phyloP scores from a whole-genome alignment of 768 basidiomycete species.

The Calocybe gangraenosa region DNA sequence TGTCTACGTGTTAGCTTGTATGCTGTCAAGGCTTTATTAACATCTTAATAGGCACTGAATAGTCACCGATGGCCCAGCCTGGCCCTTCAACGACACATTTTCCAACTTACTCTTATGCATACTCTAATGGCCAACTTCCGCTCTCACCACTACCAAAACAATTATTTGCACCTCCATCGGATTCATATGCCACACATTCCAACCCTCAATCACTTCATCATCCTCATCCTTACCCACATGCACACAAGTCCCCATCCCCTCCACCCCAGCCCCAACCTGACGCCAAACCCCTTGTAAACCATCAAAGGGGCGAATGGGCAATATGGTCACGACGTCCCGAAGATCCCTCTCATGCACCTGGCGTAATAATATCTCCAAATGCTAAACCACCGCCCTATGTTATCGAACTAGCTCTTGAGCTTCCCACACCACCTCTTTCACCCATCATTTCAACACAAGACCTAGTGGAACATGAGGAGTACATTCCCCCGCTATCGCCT shows the following conservation, averaged over 20 bases:
- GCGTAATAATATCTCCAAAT: constrained; percentile 64
- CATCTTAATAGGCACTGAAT: too few species aligned
- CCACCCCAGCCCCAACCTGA: background rate
- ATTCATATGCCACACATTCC: constrained; percentile 8
- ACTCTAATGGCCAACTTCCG: constrained; percentile 16
- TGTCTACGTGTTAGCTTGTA: too few species aligned
- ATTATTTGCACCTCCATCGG: constrained; percentile 43
- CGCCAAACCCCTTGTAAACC: background rate
- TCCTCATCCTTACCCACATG: constrained; percentile 6
- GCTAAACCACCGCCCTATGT: constrained; percentile 61
- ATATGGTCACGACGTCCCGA: constrained; percentile 73
- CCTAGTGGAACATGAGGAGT: background rate
- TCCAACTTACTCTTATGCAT: constrained; percentile 9
- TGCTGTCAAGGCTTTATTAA: too few species aligned
- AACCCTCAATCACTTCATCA: background rate
- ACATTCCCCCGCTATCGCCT: background rate
- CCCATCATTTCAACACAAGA: constrained; percentile 23
- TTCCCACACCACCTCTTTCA: constrained; percentile 47
- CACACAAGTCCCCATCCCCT: constrained; percentile 1
- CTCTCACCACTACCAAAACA: constrained; percentile 64
- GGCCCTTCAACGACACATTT: constrained; percentile 13
- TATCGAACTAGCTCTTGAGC: constrained; percentile 48
- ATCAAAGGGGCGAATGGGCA: constrained; percentile 38
- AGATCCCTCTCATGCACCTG: constrained; percentile 60
- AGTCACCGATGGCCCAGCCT: constrained; percentile 7